These are phyloP conservation scores for Starmera caribaea DNA, from an alignment of 805 yeast species.

Conservation along the genomic window DNA sequence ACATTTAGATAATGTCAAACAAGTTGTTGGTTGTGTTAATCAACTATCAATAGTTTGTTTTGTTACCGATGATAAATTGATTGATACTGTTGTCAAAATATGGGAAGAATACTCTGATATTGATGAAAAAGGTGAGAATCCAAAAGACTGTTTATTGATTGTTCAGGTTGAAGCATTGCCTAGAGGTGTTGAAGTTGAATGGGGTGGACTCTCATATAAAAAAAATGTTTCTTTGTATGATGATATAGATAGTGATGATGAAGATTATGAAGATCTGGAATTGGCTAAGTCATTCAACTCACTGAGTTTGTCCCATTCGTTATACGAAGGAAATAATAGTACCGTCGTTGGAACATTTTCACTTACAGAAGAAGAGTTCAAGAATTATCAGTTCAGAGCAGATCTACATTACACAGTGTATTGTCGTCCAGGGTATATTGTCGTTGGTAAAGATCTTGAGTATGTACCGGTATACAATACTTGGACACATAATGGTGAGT, in stretches of 20 bases:
- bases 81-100: conserved; percentile 22
- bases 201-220: conserved; percentile 57
- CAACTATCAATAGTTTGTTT: conserved; percentile 47
- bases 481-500: conserved; percentile 19
- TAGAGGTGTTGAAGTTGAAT: conserved; percentile 54
- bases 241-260: conserved; percentile 33
- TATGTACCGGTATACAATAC: conserved; percentile 18
- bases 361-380: conserved; percentile 7
- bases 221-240: conserved; percentile 25
- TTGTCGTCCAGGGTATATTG: conserved; percentile 8
- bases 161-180: conserved; percentile 55
- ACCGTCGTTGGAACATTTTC: conserved; percentile 12
- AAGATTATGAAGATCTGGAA: conserved; percentile 1
- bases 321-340: conserved; percentile 8
- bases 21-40: conserved; percentile 36
- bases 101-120: conserved; percentile 37
- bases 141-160: conserved; percentile 29
- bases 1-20: conserved; percentile 57
- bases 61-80: conserved; percentile 26
- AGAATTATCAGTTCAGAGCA: conserved; percentile 2
- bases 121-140: conserved; percentile 15
- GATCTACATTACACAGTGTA: conserved; percentile 15
- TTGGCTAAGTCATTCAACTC: neutral
- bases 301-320: conserved; percentile 1
- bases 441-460: conserved; percentile 11